phyloP scores from a whole-genome alignment of 2,329 filamentous ascomycete species.

The Aspergillus fructus region DNA sequence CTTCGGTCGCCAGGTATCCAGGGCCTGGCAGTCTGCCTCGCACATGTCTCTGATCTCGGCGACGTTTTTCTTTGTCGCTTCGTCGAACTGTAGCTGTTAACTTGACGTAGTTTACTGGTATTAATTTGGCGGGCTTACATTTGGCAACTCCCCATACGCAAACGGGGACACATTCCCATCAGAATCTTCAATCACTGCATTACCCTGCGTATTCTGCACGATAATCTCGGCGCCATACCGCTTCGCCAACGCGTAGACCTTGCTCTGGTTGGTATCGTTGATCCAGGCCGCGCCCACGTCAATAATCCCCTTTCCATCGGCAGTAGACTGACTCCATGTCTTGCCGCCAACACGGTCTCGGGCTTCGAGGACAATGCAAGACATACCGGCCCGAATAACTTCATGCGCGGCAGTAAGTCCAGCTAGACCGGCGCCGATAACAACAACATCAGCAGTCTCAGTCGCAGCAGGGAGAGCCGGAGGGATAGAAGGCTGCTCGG shows the following conservation, averaged over 20 bases:
- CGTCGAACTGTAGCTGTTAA: slow-evolving; percentile 18
- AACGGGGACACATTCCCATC: slow-evolving; percentile 29
- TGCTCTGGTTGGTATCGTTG: slow-evolving; percentile 55
- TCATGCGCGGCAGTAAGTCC: slow-evolving; percentile 39
- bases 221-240: slow-evolving; percentile 42
- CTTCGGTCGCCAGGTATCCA: slow-evolving; percentile 26
- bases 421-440: slow-evolving; percentile 42
- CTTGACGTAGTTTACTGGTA: no score
- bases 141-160: slow-evolving; percentile 18
- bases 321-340: slow-evolving; percentile 29
- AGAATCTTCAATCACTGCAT: slow-evolving; percentile 41
- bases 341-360: slow-evolving; percentile 47
- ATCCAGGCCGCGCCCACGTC: slow-evolving; percentile 62
- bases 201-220: slow-evolving; percentile 51
- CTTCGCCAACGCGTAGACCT: slow-evolving; percentile 41
- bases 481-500: not conserved
- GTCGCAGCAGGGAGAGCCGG: no score
- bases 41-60: slow-evolving; percentile 36
- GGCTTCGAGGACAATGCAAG: slow-evolving; percentile 41
- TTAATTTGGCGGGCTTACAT: no score
- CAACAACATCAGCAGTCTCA: slow-evolving; percentile 25
- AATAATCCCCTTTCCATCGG: slow-evolving; percentile 25
- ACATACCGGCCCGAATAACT: slow-evolving; percentile 31
- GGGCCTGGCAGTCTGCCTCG: slow-evolving; percentile 40
- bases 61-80: slow-evolving; percentile 27